These are phyloP conservation scores for Helminthosporium solani DNA, from an alignment of 2,329 filamentous ascomycete species.

Conservation along the genomic window DNA sequence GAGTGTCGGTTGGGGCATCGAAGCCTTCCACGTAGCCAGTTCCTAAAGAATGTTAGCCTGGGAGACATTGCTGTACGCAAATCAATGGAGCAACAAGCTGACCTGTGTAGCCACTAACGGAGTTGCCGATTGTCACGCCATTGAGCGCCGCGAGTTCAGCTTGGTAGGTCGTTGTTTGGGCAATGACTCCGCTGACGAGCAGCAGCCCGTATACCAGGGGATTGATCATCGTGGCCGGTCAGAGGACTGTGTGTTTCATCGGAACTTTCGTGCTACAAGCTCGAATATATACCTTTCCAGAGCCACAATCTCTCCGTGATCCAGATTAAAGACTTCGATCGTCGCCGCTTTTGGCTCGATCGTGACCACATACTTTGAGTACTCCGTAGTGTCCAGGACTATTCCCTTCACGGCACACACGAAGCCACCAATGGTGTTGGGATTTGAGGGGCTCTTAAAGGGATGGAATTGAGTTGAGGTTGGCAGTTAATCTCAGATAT, in stretches of 20 bases:
- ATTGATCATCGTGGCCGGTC: not conserved
- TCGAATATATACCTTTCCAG: not conserved
- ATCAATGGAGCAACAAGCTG: not conserved
- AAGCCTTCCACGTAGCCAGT: conserved; percentile 53
- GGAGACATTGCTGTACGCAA: not conserved
- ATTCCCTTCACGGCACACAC: not conserved
- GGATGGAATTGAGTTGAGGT: not conserved
- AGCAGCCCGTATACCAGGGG: not conserved
- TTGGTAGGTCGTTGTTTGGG: conserved; percentile 33
- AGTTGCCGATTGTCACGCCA: conserved; percentile 45
- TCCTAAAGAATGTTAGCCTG: conserved; percentile 30
- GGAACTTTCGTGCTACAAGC: not conserved
- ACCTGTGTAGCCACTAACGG: conserved; percentile 46
- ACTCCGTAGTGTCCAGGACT: not conserved
- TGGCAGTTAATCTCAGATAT: not conserved
- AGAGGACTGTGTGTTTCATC: not conserved
- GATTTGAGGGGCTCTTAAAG: not conserved
- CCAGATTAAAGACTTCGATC: not conserved
- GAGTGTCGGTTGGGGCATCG: conserved; percentile 45
- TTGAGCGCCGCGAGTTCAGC: conserved; percentile 47
- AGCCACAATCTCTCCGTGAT: not conserved
- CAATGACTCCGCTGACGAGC: conserved; percentile 3
- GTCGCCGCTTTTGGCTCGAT: not conserved
- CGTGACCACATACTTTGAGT: not conserved
- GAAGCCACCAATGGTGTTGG: not conserved